Percentiles rank a stretch among this genome's conserved stretches.
These are phyloP conservation scores for Ustilago tritici DNA, from an alignment of 1,284 basidiomycete genomes.

Conservation along the genomic window DNA sequence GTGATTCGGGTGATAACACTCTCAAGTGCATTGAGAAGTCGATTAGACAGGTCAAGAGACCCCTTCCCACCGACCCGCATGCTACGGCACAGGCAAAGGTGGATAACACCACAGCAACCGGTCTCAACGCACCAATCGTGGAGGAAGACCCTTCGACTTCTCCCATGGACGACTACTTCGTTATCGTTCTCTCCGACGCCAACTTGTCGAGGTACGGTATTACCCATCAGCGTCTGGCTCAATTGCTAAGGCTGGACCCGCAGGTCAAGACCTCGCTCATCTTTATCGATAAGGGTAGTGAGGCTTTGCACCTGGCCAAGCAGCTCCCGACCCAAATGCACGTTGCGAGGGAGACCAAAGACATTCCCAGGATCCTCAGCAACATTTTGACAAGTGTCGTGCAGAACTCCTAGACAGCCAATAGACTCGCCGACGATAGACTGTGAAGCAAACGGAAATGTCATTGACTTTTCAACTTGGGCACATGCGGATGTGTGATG, in stretches of 20 bases:
- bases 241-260: slow-evolving; percentile 52
- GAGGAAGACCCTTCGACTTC: slow-evolving; percentile 32
- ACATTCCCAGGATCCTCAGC: slow-evolving; percentile 60
- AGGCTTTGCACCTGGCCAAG: slow-evolving; percentile 51
- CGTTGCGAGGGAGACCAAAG: slow-evolving; percentile 59
- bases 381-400: slow-evolving; percentile 64
- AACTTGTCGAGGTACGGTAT: slow-evolving; percentile 70
- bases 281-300: slow-evolving; percentile 65
- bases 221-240: slow-evolving; percentile 51
- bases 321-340: slow-evolving; percentile 62
- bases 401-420: slow-evolving; percentile 25
- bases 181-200: slow-evolving; percentile 70
- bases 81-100: not conserved
- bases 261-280: slow-evolving; percentile 66
- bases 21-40: slow-evolving; percentile 57
- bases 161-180: slow-evolving; percentile 70
- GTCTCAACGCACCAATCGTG: slow-evolving; percentile 19
- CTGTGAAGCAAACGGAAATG: not conserved
- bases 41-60: slow-evolving; percentile 49
- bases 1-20: slow-evolving; percentile 59
- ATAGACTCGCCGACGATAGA: not conserved
- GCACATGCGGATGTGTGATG: not conserved
- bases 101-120: slow-evolving; percentile 27
- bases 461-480: not conserved
- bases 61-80: slow-evolving; percentile 11